These are phyloP conservation scores for Xylaria bambusicola DNA, from an alignment of 495 filamentous ascomycete species.

Conservation along the genomic window DNA sequence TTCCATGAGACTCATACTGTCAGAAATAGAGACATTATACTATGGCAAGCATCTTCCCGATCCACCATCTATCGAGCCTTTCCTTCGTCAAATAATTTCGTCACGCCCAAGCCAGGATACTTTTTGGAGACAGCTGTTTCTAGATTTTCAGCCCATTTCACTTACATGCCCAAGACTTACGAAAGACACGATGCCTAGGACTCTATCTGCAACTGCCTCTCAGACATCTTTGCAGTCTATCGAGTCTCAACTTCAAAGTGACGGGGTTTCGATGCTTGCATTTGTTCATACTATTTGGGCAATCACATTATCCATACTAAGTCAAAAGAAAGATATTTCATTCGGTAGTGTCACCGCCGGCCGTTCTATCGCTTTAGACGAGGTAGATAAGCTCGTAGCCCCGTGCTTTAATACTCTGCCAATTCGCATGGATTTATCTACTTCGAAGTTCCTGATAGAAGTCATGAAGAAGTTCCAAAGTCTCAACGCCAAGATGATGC, in stretches of 20 bases:
- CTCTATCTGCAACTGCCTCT: conserved; percentile 7
- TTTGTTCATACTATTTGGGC: conserved; percentile 72
- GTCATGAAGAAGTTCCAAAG: conserved; percentile 56
- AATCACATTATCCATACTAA: conserved; percentile 53
- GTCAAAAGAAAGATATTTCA: conserved; percentile 64
- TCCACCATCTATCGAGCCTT: conserved; percentile 46
- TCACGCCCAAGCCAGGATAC: conserved; percentile 43
- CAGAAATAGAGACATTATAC: conserved; percentile 62
- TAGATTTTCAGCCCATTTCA: conserved; percentile 48
- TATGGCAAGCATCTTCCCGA: conserved; percentile 44
- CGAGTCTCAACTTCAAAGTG: conserved; percentile 46
- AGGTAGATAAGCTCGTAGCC: conserved; percentile 70
- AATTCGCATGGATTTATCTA: conserved; percentile 59
- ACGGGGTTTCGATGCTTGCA: conserved; percentile 63
- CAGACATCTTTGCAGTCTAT: conserved; percentile 45
- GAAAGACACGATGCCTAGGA: conserved; percentile 4
- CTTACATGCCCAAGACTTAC: conserved; percentile 29
- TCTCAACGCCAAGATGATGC: conserved; percentile 57
- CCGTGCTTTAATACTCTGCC: conserved; percentile 92
- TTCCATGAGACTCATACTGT: conserved; percentile 63
- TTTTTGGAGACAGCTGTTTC: conserved; percentile 64
- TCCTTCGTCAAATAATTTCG: conserved; percentile 34
- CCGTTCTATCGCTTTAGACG: conserved; percentile 62
- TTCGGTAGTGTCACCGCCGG: conserved; percentile 82
- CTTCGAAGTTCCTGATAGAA: conserved; percentile 48